Conservation (phyloP, 768 basidiomycete species). For the Phlebiopsis gigantea region DNA sequence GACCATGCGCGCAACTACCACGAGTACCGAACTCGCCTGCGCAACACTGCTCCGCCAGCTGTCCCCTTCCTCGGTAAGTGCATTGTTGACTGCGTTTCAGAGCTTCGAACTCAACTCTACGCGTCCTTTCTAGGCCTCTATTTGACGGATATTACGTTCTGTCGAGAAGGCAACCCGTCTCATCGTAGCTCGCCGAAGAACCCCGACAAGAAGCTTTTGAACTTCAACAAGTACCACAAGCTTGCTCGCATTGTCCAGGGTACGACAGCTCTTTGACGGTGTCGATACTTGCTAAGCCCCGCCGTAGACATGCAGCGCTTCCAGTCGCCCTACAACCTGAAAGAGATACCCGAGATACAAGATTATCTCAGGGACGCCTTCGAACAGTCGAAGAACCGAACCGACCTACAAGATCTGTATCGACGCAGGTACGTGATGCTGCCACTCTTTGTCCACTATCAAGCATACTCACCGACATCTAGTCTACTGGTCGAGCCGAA, state of each 20-base stretch:
- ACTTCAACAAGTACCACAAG: constrained; percentile 96
- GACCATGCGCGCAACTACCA: constrained; percentile 89
- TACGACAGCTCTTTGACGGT: too few relatives aligned
- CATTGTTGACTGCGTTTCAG: background rate
- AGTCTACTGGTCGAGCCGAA: constrained; percentile 82
- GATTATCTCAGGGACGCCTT: constrained; percentile 70
- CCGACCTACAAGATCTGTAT: constrained; percentile 83
- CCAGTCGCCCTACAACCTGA: constrained; percentile 81
- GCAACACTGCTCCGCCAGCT: constrained; percentile 86
- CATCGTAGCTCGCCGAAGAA: constrained; percentile 74
- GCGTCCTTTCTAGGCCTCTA: constrained; percentile 54
- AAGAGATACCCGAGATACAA: constrained; percentile 87
- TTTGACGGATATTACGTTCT: constrained; percentile 91
- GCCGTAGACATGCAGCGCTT: constrained; percentile 83
- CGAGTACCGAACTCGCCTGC: constrained; percentile 84
- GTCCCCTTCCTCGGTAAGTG: constrained; percentile 87
- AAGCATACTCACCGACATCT: background rate
- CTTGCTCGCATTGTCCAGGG: constrained; percentile 82
- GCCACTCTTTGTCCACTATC: background rate
- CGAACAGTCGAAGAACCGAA: constrained; percentile 67
- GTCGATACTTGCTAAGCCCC: too few relatives aligned
- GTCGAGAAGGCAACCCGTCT: constrained; percentile 90
- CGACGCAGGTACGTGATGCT: constrained; percentile 60
- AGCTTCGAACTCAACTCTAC: constrained; percentile 11
- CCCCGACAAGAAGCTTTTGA: constrained; percentile 76